Base-by-base conservation (phyloP, 371 early-diverging fungal genomes). In the Rhizomucor miehei region DNA sequence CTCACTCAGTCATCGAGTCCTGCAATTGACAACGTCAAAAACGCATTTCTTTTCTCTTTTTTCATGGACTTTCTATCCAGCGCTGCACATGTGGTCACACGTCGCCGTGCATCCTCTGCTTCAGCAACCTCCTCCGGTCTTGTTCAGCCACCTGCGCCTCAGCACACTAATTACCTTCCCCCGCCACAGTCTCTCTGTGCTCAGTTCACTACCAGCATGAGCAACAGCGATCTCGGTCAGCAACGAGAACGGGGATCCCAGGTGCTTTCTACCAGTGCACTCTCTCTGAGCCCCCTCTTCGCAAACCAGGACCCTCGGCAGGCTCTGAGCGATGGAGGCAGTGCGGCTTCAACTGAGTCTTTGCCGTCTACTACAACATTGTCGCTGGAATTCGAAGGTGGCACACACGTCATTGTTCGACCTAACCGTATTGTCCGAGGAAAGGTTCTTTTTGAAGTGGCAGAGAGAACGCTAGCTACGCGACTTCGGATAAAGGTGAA, bases 361-460 rank as follows among this genome's bases (percentile, higher is more conserved):
- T 6, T 19, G 4, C 24, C 48, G 3, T 41, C 41, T 41, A 39
- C 36, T 14, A 57, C 57, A 1, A 13, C 51, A 12, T 44, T 57
- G 11, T 16, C 44, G 1, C 50, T 77, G 4, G 79, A 78, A 36
- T 75, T 78, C 44, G 75, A 78, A 21, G 79, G 79, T 16, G 79
- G 79, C 5, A 56, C 63, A 1, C 73, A 75, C 46, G 62, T 73
- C 17, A 78, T 78, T 59, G 56, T 78, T 19, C 64, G 79, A 19
- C 79, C 79, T 3, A 73, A 75, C 51, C 62, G 79, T 21, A 56
- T 67, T 40, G 54, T 73, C 17, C 63, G 77, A 65, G 71, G 71
- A 3, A 69, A 63, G 48, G 74, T 77, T 4, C 21, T 65, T 20
- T 43, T 77, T 34, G 59, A 69, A 46, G 24, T 60, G 14, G 35